Evolutionary conservation across 2,329 filamentous ascomycete genomes (phyloP).

Genomic region (Verticillium nubilum): DNA sequence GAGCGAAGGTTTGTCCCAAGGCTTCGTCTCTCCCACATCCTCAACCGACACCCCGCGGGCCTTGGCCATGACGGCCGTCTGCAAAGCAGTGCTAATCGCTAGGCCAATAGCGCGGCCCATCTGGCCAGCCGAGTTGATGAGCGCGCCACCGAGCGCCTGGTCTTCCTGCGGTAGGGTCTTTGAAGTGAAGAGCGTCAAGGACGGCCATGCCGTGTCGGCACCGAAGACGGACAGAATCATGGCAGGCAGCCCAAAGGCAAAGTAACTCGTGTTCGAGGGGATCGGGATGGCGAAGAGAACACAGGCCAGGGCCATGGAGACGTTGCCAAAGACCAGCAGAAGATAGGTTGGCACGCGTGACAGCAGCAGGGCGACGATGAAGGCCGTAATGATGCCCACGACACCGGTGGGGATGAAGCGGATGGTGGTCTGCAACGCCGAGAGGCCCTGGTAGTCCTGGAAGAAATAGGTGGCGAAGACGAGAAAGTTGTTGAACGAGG

Average conservation of each 20-base stretch:
- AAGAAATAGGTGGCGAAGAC: conserved; percentile 66
- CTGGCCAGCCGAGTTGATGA: conserved; percentile 62
- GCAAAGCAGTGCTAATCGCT: conserved; percentile 59
- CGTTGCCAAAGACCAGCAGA: conserved; percentile 52
- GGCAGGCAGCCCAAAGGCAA: conserved; percentile 60
- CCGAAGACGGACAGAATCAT: conserved; percentile 63
- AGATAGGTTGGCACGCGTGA: conserved; percentile 51
- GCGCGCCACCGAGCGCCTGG: conserved; percentile 61
- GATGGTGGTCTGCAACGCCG: conserved; percentile 60
- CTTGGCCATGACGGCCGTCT: conserved; percentile 54
- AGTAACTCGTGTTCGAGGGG: conserved; percentile 55
- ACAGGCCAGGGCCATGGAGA: conserved; percentile 47
- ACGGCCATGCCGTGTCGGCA: conserved; percentile 62
- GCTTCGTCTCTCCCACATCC: conserved; percentile 32
- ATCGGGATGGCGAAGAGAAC: conserved; percentile 62
- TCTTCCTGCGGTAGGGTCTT: conserved; percentile 56
- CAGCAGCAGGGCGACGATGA: conserved; percentile 50
- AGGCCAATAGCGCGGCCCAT: conserved; percentile 61
- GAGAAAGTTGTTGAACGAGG: conserved; percentile 62
- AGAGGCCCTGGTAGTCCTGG: conserved; percentile 59
- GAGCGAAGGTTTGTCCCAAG: conserved; percentile 41
- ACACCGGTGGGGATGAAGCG: conserved; percentile 64
- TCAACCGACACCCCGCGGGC: conserved; percentile 37
- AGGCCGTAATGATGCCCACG: conserved; percentile 50
- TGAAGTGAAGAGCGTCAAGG: conserved; percentile 60